These are phyloP conservation scores for Anacardium occidentale DNA, from an alignment of 345 rosid species.

Conservation along the genomic window DNA sequence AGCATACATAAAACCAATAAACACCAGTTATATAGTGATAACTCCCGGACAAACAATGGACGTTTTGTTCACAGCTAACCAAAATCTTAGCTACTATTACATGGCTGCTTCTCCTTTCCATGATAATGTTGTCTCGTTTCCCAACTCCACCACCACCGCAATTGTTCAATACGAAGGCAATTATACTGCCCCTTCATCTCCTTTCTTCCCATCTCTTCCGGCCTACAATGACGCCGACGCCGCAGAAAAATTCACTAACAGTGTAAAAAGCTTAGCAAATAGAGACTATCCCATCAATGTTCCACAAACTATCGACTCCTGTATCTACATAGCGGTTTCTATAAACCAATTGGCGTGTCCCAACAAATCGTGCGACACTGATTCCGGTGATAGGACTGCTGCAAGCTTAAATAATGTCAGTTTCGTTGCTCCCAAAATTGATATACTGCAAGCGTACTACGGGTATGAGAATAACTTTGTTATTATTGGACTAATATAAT, in stretches of 20 bases:
- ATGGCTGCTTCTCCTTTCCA: slow-evolving; percentile 30
- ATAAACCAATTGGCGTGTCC: slow-evolving; percentile 27
- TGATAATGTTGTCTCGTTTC: slow-evolving; percentile 26
- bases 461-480: neutral
- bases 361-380: slow-evolving; percentile 8
- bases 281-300: slow-evolving; percentile 27
- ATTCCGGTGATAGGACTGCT: neutral
- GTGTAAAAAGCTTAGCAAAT: slow-evolving; percentile 24
- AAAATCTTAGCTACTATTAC: slow-evolving; percentile 29
- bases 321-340: slow-evolving; percentile 26
- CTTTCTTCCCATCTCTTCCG: slow-evolving; percentile 34
- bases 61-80: slow-evolving; percentile 37
- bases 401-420: slow-evolving; percentile 54
- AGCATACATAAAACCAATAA: slow-evolving; percentile 28
- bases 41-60: slow-evolving; percentile 56
- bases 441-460: slow-evolving; percentile 42
- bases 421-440: slow-evolving; percentile 26
- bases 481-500: too few relatives aligned
- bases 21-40: slow-evolving; percentile 28
- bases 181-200: slow-evolving; percentile 22
- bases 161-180: slow-evolving; percentile 38
- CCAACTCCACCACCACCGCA: slow-evolving; percentile 32
- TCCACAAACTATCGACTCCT: slow-evolving; percentile 20
- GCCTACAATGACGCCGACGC: slow-evolving; percentile 18
- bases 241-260: slow-evolving; percentile 16